Evolutionary conservation across 2,329 filamentous ascomycete species (phyloP), one percentile per base, ranked within the genome.

Genomic region (Domatiomyces globalis): DNA sequence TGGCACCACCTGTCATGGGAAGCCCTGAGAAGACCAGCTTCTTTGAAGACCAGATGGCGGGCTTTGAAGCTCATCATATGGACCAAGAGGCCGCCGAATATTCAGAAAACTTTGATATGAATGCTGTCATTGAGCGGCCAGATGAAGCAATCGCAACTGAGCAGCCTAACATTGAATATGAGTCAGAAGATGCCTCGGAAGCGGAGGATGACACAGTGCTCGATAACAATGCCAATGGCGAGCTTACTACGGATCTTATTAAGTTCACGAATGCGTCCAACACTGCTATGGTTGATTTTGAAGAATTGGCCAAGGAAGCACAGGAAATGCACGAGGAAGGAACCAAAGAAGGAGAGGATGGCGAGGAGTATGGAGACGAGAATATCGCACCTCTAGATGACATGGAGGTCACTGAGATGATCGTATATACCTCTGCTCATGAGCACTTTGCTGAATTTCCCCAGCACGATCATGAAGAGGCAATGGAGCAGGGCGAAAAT

Each of bases 21-120:
- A 69, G 72, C 1, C 69, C 73, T 0, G 61, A 66, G 5, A 73
- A 71, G 51, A 70, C 69, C 49, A 70, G 68, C 5, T 81, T 76
- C 63, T 83, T 83, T 49, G 78, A 83, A 9, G 79, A 83, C 49
- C 77, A 78, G 55, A 81, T 82, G 75, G 69, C 61, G 25, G 60
- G 56, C 4, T 58, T 63, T 4, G 60, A 63, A n/a, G 33, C 25
- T 15, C 33, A 22, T 22, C 33, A 9, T 8, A 49, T 15, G 6
- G 43, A 57, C n/a, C 36, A 54, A 12, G 51, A 43, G 27, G 48
- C 54, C 18, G 47, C 58, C 22, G 53, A 62, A 12, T 51, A 57
- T 15, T 19, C 56, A 29, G 43, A 54, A 2, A 36, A 29, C 22
- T 22, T 46, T 53, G 33, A 49, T 50, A 44, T 22, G 9, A 46